phyloP scores from a whole-genome alignment of 768 basidiomycete species.

The Asterophora lycoperdoides region DNA sequence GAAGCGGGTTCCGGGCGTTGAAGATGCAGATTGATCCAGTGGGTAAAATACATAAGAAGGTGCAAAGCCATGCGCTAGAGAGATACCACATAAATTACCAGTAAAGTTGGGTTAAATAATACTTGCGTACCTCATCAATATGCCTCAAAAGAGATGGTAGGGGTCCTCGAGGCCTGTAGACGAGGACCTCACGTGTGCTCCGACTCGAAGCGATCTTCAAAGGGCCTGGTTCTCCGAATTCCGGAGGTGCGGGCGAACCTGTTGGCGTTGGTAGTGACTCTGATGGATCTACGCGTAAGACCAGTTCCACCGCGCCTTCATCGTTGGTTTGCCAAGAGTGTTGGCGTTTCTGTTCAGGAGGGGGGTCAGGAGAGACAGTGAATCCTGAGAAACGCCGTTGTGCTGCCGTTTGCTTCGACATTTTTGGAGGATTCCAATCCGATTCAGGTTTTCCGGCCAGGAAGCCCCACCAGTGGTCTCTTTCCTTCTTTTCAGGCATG shows the following conservation, averaged over 20 bases:
- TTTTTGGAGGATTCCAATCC: slow-evolving; percentile 60
- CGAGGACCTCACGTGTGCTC: background rate
- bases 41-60: slow-evolving; percentile 77
- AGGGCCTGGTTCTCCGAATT: slow-evolving; percentile 9
- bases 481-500: slow-evolving; percentile 67
- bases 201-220: background rate
- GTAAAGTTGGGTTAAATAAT: slow-evolving; percentile 1
- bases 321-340: slow-evolving; percentile 33
- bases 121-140: slow-evolving; percentile 58
- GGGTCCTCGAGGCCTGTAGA: slow-evolving; percentile 48
- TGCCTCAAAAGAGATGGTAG: slow-evolving; percentile 50
- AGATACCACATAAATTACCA: slow-evolving; percentile 15
- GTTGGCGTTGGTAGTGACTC: slow-evolving; percentile 40
- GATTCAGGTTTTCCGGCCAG: slow-evolving; percentile 63
- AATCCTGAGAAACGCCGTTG: slow-evolving; percentile 16
- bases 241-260: slow-evolving; percentile 32
- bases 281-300: slow-evolving; percentile 28
- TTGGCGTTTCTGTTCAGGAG: slow-evolving; percentile 12
- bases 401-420: slow-evolving; percentile 27
- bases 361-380: slow-evolving; percentile 23
- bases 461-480: slow-evolving; percentile 80
- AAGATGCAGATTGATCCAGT: slow-evolving; percentile 71
- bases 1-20: slow-evolving; percentile 35
- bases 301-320: slow-evolving; percentile 41
- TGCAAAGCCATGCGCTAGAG: slow-evolving; percentile 64